Percentiles rank a stretch among this genome's conserved stretches.
These are phyloP conservation scores for Quercus variabilis DNA, from an alignment of 306 rosid genomes.

Conservation along the genomic window DNA sequence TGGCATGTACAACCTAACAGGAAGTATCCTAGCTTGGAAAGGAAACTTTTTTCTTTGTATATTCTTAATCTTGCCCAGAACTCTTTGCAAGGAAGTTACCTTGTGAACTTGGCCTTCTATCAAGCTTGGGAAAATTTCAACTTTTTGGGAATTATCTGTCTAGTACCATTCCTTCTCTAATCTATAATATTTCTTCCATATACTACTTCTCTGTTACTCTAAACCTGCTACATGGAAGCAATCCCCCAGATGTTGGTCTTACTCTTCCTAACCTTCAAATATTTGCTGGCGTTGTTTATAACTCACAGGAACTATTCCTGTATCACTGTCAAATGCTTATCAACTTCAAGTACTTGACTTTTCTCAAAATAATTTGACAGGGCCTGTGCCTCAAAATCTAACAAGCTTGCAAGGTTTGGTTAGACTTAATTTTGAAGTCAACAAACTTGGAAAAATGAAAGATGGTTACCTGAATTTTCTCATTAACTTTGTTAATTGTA, in stretches of 20 bases:
- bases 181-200: no score
- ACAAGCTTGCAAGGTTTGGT: constrained; percentile 28
- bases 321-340: constrained; percentile 38
- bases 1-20: background rate
- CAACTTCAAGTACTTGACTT: constrained; percentile 32
- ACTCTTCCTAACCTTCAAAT: no score
- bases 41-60: no score
- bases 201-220: accelerated
- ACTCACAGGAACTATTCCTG: constrained; percentile 34
- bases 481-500: no score
- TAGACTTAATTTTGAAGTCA: no score
- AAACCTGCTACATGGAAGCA: no score
- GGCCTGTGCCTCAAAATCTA: constrained; percentile 33
- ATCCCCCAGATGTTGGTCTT: no score
- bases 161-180: background rate
- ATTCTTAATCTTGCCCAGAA: accelerated
- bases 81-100: no score
- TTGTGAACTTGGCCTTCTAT: constrained; percentile 14
- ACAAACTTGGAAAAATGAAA: no score
- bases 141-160: constrained; percentile 18
- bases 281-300: no score
- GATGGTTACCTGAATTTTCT: no score
- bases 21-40: no score
- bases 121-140: constrained; percentile 22
- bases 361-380: constrained; percentile 32